Evolutionary conservation across 2,329 filamentous ascomycete species (phyloP).

Genomic region (Aschersonia sp.): DNA sequence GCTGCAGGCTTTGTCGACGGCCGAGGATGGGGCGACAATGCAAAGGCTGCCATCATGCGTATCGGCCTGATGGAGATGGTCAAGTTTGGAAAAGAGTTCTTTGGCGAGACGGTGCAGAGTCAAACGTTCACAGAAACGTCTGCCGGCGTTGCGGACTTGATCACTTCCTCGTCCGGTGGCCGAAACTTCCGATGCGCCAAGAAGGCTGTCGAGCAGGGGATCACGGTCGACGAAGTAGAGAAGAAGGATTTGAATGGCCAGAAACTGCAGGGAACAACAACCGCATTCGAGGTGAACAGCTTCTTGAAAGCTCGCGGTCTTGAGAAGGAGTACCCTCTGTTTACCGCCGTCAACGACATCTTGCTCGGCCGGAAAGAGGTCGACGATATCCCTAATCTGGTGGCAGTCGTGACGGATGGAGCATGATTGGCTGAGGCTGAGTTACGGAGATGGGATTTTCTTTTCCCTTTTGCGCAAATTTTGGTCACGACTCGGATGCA

Average conservation of each 20-base stretch:
- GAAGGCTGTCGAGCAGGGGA: conserved; percentile 65
- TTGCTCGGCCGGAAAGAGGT: conserved; percentile 62
- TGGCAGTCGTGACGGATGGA: conserved; percentile 18
- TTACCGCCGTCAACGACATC: conserved; percentile 77
- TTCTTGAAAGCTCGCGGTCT: conserved; percentile 69
- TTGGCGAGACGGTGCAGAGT: conserved; percentile 64
- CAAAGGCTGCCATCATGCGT: conserved; percentile 97
- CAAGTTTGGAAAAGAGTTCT: conserved; percentile 88
- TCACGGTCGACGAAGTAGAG: conserved; percentile 79
- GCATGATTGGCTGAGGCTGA: background rate
- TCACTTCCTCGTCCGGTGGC: conserved; percentile 84
- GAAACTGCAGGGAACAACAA: conserved; percentile 89
- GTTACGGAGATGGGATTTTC: no score
- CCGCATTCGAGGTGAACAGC: conserved; percentile 78
- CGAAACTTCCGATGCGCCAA: conserved; percentile 91
- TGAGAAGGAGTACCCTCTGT: conserved; percentile 78
- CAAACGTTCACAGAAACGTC: conserved; percentile 95
- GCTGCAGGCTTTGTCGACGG: conserved; percentile 93
- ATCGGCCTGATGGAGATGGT: conserved; percentile 95
- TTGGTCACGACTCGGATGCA: no score
- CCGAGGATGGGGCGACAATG: conserved; percentile 94
- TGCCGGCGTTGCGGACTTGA: conserved; percentile 86
- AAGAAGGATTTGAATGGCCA: conserved; percentile 84
- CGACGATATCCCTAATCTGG: conserved; percentile 65
- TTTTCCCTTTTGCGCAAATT: no score